phyloP scores from a whole-genome alignment of 2,329 filamentous ascomycete species.

The Dothistroma pini region DNA sequence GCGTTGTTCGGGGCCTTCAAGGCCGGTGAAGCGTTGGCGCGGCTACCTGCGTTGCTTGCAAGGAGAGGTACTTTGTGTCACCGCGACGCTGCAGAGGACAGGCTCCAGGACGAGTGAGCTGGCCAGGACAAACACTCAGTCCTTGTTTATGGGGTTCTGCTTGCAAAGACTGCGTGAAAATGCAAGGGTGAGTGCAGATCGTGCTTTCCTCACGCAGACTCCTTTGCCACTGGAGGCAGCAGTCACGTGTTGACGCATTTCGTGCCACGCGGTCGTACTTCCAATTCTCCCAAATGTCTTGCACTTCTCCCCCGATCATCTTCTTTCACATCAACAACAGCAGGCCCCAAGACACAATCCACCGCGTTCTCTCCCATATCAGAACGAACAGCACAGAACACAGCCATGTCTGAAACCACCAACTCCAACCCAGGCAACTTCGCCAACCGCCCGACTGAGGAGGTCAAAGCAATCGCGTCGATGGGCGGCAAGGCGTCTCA shows the following conservation, averaged over 20 bases:
- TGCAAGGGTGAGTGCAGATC: slow-evolving; percentile 1
- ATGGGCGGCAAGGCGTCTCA: slow-evolving; percentile 46
- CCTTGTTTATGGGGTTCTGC: too few relatives aligned
- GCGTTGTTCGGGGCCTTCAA: background rate
- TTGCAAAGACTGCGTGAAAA: background rate
- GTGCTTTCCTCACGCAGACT: too few relatives aligned
- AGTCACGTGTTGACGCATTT: slow-evolving; percentile 2
- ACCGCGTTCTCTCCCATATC: too few relatives aligned
- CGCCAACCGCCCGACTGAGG: slow-evolving; percentile 50
- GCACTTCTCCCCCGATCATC: too few relatives aligned
- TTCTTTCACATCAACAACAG: too few relatives aligned
- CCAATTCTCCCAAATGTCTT: background rate
- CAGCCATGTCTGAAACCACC: slow-evolving; percentile 25
- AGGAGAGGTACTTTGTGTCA: too few relatives aligned
- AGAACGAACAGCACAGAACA: slow-evolving; percentile 2
- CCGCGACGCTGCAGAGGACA: background rate
- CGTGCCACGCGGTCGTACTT: background rate
- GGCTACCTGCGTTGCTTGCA: background rate
- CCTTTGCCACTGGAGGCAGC: slow-evolving; percentile 3
- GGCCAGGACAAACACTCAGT: background rate
- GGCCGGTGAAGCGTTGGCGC: background rate
- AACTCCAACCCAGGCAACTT: slow-evolving; percentile 49
- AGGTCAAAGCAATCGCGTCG: slow-evolving; percentile 47
- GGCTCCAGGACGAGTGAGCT: background rate
- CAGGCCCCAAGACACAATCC: too few relatives aligned